Base-by-base conservation (phyloP, 371 early-diverging fungal species). In the Mucor plumbeus region DNA sequence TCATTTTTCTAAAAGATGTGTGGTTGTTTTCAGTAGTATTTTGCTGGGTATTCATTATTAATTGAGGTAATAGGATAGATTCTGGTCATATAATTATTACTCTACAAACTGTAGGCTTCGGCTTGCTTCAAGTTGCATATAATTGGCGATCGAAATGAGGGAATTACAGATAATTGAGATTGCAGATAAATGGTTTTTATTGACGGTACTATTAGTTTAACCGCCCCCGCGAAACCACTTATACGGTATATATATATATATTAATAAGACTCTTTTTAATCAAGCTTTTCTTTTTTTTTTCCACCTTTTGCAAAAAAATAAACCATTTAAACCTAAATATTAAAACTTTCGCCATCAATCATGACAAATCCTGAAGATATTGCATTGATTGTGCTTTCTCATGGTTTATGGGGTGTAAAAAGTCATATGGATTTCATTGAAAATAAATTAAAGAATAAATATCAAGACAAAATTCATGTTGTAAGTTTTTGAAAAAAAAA, bases 341-440 rank as follows among this genome's bases (percentile, higher is more conserved):
- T 6, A 13, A 3, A 43, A n/a, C 19, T 17, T 11, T 26, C 1
- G 0, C 4, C 1, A 50, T 11, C 10, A 50, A 50, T 4, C 19
- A 50, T 50, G 50, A 10, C 50, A 13, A 11, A 50, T 26, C 1
- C 50, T 8, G 26, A 61, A 36, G 48, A 50, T 2, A 61, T 75
- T 19, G 68, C 73, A 0, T 64, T 81, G 14, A 55, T 89, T 13
- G 89, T 91, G 14, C 61, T 87, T 6, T 83, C 83, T 34, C 88
- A 89, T 76, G 91, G 92, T 0, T 74, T 91, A 39, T 90, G 90
- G 90, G 92, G 92, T 8, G 80, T 79, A 38, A 76, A 77, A 10
- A 58, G 43, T 4, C 91, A 91, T 63, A 76, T 92, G 78, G 44
- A 70, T 0, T 83, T 70, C 65, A 67, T 90, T 61, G 71, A 75